Evolutionary conservation across 352 stramenopile genomes (phyloP).

Genomic region (Phytophthora colocasiae): DNA sequence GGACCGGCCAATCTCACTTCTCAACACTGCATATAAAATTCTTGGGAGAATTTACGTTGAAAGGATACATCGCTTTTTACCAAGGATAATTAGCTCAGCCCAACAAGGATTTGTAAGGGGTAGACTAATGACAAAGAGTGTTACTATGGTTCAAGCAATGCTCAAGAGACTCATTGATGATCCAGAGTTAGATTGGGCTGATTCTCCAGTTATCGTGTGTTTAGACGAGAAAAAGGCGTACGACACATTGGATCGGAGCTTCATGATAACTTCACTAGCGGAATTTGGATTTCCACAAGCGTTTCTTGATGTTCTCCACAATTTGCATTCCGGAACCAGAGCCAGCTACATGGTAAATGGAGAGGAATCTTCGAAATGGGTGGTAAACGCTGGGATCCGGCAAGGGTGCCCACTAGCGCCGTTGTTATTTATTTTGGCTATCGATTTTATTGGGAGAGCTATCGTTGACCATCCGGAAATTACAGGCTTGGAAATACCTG

Average conservation of each 20-base stretch:
- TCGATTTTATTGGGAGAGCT: constrained; percentile 5
- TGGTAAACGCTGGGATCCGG: constrained; percentile 1
- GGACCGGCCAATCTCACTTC: not conserved
- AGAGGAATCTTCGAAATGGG: constrained; percentile 6
- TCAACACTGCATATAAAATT: not conserved
- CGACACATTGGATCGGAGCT: constrained; percentile 7
- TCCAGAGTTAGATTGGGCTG: not conserved
- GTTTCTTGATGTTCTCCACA: constrained; percentile 1
- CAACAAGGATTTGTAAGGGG: not conserved
- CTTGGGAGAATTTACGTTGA: not conserved
- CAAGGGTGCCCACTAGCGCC: constrained; percentile 12
- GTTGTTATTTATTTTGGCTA: constrained; percentile 7
- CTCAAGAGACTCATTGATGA: not conserved
- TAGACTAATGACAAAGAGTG: constrained; percentile 1
- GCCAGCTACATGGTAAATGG: constrained; percentile 17
- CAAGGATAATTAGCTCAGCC: not conserved
- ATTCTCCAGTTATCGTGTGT: constrained; percentile 1
- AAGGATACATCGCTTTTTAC: not conserved
- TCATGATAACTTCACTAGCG: not conserved
- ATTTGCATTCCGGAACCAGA: constrained; percentile 9
- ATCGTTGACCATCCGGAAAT: not conserved
- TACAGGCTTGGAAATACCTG: constrained; percentile 1
- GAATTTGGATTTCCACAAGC: constrained; percentile 6
- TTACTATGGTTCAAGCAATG: not conserved
- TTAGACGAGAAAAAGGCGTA: constrained; percentile 12